A percentile compares a stretch with the other conserved stretches of the same genome.
Evolutionary conservation across 2,329 filamentous ascomycete species (phyloP).

Genomic region (Penicillium sp.): DNA sequence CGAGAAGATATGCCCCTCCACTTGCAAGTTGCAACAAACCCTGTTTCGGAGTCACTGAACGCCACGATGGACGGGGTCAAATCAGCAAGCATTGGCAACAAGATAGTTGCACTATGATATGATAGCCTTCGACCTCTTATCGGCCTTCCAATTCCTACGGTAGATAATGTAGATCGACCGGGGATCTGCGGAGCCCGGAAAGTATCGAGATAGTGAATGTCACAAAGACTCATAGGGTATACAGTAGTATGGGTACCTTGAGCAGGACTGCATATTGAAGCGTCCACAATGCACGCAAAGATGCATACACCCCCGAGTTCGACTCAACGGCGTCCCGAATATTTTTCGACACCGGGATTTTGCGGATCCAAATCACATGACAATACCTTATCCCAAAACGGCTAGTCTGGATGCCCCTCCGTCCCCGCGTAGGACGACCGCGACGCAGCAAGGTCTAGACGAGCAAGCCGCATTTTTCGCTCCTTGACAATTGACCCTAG

Average conservation of each 20-base stretch:
- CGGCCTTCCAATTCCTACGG: background rate
- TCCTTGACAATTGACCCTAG: background rate
- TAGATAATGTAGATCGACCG: background rate
- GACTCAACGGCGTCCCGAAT: background rate
- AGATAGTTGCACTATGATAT: too few species aligned
- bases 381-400: conserved; percentile 3
- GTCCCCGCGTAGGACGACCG: conserved; percentile 8
- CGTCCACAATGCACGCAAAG: background rate
- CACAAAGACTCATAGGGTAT: background rate
- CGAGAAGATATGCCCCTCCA: background rate
- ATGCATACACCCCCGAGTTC: background rate
- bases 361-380: background rate
- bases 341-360: conserved; percentile 2
- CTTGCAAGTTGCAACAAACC: background rate
- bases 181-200: background rate
- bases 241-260: too few species aligned
- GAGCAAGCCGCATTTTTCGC: background rate
- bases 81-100: background rate
- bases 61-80: conserved; percentile 1
- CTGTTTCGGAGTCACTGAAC: background rate
- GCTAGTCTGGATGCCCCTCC: conserved; percentile 13
- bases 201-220: background rate
- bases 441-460: background rate
- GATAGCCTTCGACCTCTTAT: background rate
- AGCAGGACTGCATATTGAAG: too few species aligned